phyloP scores from a whole-genome alignment of 192 early-diverging fungal genomes.

The Podila verticillata region DNA sequence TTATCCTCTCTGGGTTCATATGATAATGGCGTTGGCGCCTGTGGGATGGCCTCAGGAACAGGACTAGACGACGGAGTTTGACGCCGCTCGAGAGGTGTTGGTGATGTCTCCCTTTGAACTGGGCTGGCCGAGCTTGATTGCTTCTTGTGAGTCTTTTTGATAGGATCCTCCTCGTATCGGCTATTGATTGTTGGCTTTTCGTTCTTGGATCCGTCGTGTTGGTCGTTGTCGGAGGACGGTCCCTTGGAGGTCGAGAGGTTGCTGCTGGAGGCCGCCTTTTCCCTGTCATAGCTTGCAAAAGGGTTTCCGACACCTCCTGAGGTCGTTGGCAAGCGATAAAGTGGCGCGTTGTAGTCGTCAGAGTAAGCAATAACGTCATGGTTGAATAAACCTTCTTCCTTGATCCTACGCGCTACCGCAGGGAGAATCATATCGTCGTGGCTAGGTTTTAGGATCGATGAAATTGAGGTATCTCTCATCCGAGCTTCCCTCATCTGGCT shows the following conservation, averaged over 20 bases:
- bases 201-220: not conserved
- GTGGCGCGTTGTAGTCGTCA: constrained; percentile 44
- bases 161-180: not conserved
- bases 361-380: constrained; percentile 42
- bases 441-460: constrained; percentile 20
- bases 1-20: not conserved
- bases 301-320: constrained; percentile 15
- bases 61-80: no score
- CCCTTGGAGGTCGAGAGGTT: constrained; percentile 18
- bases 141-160: no score
- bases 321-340: constrained; percentile 29
- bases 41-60: no score
- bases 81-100: no score
- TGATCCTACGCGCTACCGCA: constrained; percentile 32
- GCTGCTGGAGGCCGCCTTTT: constrained; percentile 23
- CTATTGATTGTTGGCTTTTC: not conserved
- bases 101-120: not conserved
- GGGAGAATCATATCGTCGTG: constrained; percentile 51
- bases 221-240: not conserved
- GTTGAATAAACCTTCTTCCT: constrained; percentile 32
- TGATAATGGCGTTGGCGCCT: no score
- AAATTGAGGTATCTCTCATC: constrained; percentile 13
- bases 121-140: not conserved
- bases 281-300: constrained; percentile 39
- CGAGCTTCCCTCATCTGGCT: constrained; percentile 9